Percentiles rank a stretch among this genome's conserved stretches.
Evolutionary conservation across 306 rosid genomes (phyloP).

Genomic region (Fagus sylvatica): DNA sequence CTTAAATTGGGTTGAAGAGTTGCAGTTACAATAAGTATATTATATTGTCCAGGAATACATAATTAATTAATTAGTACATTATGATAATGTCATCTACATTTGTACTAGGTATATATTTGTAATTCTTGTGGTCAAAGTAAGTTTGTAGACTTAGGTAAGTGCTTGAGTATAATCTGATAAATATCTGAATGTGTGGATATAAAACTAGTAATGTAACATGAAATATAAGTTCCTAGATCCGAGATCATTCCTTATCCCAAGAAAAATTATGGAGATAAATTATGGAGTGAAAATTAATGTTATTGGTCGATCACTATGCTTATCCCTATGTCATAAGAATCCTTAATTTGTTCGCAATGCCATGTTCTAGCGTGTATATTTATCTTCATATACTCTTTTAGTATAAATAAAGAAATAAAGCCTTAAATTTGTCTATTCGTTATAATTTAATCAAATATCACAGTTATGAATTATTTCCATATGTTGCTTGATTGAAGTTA

Average conservation of each 20-base stretch:
- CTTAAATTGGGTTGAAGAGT: no score
- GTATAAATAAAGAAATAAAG: slow-evolving; percentile 23
- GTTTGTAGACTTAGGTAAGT: no score
- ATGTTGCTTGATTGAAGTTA: neutral
- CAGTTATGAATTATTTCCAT: no score
- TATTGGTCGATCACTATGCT: slow-evolving; percentile 13
- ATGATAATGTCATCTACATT: no score
- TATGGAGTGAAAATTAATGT: neutral
- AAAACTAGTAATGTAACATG: neutral
- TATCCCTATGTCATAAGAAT: slow-evolving; percentile 18
- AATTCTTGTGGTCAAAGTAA: no score
- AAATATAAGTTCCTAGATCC: neutral
- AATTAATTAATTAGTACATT: no score
- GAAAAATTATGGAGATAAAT: slow-evolving; percentile 11
- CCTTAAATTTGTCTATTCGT: slow-evolving; percentile 6
- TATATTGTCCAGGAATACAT: no score
- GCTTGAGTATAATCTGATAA: no score
- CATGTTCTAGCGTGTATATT: slow-evolving; percentile 35
- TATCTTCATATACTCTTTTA: slow-evolving; percentile 18
- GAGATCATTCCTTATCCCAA: slow-evolving; percentile 4
- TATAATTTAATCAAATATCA: neutral
- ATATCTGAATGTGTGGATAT: neutral
- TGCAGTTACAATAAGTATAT: no score
- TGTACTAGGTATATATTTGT: no score
- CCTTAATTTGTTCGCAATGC: slow-evolving; percentile 39